Evolutionary conservation across 345 rosid species (phyloP).

Genomic region (Eucalyptus regnans): DNA sequence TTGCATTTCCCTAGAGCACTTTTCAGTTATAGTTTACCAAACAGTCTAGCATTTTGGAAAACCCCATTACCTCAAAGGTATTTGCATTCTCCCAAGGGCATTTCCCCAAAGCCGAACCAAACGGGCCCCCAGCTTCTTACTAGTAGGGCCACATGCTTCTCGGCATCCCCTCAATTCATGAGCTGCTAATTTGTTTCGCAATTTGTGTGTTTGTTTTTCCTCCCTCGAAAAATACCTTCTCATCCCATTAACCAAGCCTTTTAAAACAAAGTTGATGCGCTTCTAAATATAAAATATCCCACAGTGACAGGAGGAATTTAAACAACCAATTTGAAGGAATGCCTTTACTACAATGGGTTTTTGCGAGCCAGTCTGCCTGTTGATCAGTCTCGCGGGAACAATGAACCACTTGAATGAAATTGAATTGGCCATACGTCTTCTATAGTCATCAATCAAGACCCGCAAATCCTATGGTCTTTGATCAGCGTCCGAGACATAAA

Average conservation of each 20-base stretch:
- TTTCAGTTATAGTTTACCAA: too few relatives aligned
- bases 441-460: not conserved
- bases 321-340: rapidly evolving
- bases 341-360: rapidly evolving
- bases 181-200: too few relatives aligned
- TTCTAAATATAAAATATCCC: not conserved
- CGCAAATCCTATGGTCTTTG: not conserved
- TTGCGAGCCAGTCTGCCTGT: rapidly evolving
- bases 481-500: not conserved
- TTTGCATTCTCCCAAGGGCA: too few relatives aligned
- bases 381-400: not conserved
- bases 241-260: not conserved
- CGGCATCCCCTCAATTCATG: too few relatives aligned
- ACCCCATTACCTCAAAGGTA: too few relatives aligned
- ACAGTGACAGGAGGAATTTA: rapidly evolving
- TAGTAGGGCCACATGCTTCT: too few relatives aligned
- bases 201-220: too few relatives aligned
- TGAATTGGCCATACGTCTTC: not conserved
- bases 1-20: too few relatives aligned
- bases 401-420: too few relatives aligned
- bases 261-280: not conserved
- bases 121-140: too few relatives aligned
- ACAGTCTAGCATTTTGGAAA: too few relatives aligned
- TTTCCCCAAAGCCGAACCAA: too few relatives aligned
- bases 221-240: not conserved